phyloP scores from a whole-genome alignment of 106 monocot species.

The Agapanthus africanus region DNA sequence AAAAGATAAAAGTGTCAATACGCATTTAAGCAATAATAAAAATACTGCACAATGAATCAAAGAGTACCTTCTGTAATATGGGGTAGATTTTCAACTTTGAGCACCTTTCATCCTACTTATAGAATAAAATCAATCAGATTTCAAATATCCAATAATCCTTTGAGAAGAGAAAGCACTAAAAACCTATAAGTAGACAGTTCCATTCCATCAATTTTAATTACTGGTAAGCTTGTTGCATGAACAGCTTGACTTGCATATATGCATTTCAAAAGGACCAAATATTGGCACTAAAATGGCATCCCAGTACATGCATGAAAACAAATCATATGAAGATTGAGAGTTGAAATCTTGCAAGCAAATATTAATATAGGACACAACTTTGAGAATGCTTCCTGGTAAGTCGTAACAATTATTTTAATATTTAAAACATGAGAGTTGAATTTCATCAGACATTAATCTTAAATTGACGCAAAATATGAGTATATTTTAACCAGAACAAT shows the following conservation, averaged over 20 bases:
- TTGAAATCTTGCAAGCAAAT: too few species aligned
- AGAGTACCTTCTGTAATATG: constrained; percentile 81
- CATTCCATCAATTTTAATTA: not conserved
- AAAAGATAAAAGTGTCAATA: not conserved
- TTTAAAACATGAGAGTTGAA: not conserved
- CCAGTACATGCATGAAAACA: too few species aligned
- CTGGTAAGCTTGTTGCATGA: not conserved
- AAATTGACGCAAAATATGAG: not conserved
- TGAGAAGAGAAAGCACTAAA: not conserved
- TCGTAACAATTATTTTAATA: too few species aligned
- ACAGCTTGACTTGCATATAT: not conserved
- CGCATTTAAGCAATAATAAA: not conserved
- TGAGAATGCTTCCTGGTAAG: too few species aligned
- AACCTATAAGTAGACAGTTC: not conserved
- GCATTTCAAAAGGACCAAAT: not conserved
- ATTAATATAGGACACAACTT: too few species aligned
- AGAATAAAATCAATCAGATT: constrained; percentile 2
- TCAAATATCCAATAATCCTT: not conserved
- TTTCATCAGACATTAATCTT: not conserved
- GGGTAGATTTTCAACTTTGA: constrained; percentile 98
- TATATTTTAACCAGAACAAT: not conserved
- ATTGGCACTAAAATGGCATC: too few species aligned
- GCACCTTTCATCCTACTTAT: constrained; percentile 85
- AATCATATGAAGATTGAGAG: too few species aligned
- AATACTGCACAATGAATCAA: not conserved